These are phyloP conservation scores for Rhizophagus prolifer DNA, from an alignment of 192 early-diverging fungal genomes.

Conservation along the genomic window DNA sequence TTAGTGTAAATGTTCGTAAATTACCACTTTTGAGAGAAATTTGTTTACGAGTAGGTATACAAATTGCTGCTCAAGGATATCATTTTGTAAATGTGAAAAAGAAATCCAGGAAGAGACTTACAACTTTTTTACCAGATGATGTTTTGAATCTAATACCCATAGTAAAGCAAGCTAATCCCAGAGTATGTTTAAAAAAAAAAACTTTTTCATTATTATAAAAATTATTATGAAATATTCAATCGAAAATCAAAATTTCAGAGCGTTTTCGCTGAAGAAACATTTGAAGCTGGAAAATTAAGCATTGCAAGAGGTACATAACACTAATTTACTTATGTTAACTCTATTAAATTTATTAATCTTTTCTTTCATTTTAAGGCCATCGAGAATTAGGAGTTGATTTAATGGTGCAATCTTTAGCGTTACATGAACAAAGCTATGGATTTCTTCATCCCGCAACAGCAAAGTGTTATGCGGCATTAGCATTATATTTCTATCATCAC, in stretches of 20 bases:
- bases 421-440: conserved; percentile 94
- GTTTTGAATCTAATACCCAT: conserved; percentile 72
- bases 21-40: conserved; percentile 78
- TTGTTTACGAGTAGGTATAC: conserved; percentile 82
- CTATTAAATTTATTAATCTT: conserved; percentile 1
- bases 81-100: conserved; percentile 55
- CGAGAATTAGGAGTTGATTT: conserved; percentile 79
- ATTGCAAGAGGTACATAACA: conserved; percentile 59
- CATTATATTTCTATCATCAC: conserved; percentile 77
- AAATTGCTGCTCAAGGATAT: conserved; percentile 80
- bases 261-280: conserved; percentile 85
- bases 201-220: not conserved
- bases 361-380: conserved; percentile 44
- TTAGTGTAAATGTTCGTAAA: conserved; percentile 51
- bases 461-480: conserved; percentile 79
- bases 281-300: conserved; percentile 80
- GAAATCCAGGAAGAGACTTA: conserved; percentile 49
- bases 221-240: not conserved
- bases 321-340: not conserved
- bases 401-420: conserved; percentile 73
- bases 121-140: conserved; percentile 64
- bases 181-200: conserved; percentile 25
- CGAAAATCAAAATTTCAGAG: conserved; percentile 37
- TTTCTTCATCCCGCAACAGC: conserved; percentile 88
- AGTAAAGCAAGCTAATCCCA: conserved; percentile 67